Conservation (phyloP, 257 asterid genomes). For the Salvia splendens region DNA sequence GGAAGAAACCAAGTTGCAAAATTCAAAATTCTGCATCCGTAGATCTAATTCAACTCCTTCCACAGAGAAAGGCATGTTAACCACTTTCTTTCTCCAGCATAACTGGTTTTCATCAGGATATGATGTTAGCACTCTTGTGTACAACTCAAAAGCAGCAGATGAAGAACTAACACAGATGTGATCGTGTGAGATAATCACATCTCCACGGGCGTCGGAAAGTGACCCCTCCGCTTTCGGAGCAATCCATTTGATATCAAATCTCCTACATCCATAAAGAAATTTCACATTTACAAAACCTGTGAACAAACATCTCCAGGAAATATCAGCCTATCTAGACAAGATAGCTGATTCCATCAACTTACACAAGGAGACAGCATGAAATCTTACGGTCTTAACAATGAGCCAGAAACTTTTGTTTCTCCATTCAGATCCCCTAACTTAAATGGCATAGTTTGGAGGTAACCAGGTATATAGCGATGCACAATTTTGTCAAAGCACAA, state of each 20-base stretch:
- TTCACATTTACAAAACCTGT: conserved; percentile 21
- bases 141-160: conserved; percentile 91
- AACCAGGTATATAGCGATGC: conserved; percentile 86
- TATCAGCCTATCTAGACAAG: conserved; percentile 12
- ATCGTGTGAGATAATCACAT: conserved; percentile 89
- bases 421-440: conserved; percentile 88
- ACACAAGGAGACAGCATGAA: conserved; percentile 37
- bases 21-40: conserved; percentile 91
- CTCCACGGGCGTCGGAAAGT: conserved; percentile 98
- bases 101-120: conserved; percentile 63
- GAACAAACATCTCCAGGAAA: conserved; percentile 26
- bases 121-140: conserved; percentile 72
- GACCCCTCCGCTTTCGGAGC: conserved; percentile 99
- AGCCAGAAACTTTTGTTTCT: conserved; percentile 95
- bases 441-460: conserved; percentile 73
- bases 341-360: conserved; percentile 27
- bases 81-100: conserved; percentile 51
- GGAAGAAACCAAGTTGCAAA: conserved; percentile 83
- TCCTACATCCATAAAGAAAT: conserved; percentile 51
- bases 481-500: conserved; percentile 78
- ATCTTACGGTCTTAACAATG: conserved; percentile 93
- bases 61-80: conserved; percentile 67
- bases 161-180: conserved; percentile 83
- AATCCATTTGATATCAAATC: conserved; percentile 97
- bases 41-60: conserved; percentile 94